Conservation (phyloP, 2,329 filamentous ascomycete species). For the Thermothelomyces thermophilus region DNA sequence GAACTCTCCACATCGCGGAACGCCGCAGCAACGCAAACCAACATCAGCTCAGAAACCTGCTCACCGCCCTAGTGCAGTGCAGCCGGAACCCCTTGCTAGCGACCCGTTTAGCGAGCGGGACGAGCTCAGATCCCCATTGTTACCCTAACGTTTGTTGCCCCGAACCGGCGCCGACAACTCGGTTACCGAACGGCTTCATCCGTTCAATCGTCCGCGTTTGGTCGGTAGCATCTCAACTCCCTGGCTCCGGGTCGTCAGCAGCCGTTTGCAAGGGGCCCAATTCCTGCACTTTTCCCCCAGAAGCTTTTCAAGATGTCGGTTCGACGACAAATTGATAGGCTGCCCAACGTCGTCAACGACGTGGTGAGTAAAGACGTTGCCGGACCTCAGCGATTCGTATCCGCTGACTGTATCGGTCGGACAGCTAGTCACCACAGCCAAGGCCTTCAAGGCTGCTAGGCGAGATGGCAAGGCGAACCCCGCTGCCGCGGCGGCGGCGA, state of each 20-base stretch:
- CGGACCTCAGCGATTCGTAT: background rate
- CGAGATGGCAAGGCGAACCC: constrained; percentile 10
- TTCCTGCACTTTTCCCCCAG: background rate
- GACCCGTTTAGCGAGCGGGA: background rate
- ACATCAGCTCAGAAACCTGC: too few species aligned
- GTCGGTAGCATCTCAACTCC: background rate
- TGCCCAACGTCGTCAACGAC: constrained; percentile 13
- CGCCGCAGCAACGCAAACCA: background rate
- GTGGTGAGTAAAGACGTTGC: constrained; percentile 5
- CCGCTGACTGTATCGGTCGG: background rate
- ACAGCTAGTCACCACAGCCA: constrained; percentile 16
- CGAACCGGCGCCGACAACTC: background rate
- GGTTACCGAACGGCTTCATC: background rate
- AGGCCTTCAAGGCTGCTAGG: constrained; percentile 13
- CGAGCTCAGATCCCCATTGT: background rate
- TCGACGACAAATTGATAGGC: constrained; percentile 8
- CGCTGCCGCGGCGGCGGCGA: constrained; percentile 8
- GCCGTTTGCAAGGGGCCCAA: background rate
- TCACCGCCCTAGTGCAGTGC: background rate
- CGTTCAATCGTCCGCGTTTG: background rate
- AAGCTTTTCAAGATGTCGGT: constrained; percentile 8
- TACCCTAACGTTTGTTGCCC: background rate
- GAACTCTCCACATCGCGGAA: background rate
- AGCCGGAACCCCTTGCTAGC: too few species aligned
- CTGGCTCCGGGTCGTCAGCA: background rate